A percentile compares a stretch with the other conserved stretches of the same genome.
These are phyloP conservation scores for Thelonectria blattea DNA, from an alignment of 2,329 filamentous ascomycete species.

Conservation along the genomic window DNA sequence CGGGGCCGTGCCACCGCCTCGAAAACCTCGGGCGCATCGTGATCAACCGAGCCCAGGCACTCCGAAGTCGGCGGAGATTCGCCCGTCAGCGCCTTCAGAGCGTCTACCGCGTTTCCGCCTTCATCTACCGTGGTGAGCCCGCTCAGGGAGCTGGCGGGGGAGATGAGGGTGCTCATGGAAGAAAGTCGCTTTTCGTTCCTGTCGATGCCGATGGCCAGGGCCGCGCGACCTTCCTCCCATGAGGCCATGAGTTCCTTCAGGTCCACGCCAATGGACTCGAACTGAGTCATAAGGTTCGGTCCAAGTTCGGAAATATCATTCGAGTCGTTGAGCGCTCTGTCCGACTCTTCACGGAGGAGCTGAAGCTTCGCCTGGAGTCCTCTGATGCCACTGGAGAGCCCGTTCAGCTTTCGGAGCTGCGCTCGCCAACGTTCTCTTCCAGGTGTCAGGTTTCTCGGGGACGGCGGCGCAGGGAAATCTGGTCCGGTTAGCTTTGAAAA, in stretches of 20 bases:
- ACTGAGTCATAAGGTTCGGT: constrained; percentile 81
- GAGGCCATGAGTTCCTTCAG: constrained; percentile 79
- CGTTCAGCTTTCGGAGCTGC: constrained; percentile 86
- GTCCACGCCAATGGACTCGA: constrained; percentile 92
- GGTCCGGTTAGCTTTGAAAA: constrained; percentile 21
- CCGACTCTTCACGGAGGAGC: constrained; percentile 87
- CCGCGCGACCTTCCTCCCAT: constrained; percentile 88
- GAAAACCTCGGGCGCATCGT: constrained; percentile 80
- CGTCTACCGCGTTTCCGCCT: constrained; percentile 56
- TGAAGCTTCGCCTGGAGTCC: constrained; percentile 95
- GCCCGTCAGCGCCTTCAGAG: constrained; percentile 79
- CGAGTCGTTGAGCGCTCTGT: constrained; percentile 76
- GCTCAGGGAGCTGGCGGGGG: constrained; percentile 68
- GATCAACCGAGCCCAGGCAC: constrained; percentile 61
- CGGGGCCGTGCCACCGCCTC: constrained; percentile 83
- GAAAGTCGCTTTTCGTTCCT: constrained; percentile 75
- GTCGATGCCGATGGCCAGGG: constrained; percentile 81
- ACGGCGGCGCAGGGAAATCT: constrained; percentile 61
- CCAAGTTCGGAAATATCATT: constrained; percentile 77
- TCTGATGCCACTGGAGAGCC: constrained; percentile 87
- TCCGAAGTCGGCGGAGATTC: constrained; percentile 63
- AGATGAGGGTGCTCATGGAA: constrained; percentile 64
- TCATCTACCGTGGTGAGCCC: constrained; percentile 70
- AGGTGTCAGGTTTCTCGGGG: constrained; percentile 69
- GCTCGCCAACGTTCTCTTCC: constrained; percentile 83